phyloP scores from a whole-genome alignment of 2,329 filamentous ascomycete species.

The Penicillium sp. region DNA sequence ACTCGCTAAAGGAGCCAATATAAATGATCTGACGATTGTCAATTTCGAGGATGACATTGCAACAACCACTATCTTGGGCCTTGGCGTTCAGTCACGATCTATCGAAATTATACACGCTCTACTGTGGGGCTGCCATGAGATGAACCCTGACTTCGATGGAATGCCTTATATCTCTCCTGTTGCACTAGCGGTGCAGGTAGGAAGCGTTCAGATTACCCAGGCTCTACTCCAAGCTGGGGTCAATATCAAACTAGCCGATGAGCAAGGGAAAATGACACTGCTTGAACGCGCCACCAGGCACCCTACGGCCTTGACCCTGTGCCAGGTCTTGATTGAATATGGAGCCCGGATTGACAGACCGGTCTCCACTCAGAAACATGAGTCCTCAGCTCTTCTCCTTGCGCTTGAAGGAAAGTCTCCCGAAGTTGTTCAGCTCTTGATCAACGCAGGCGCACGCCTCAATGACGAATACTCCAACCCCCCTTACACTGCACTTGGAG shows the following conservation, averaged over 20 bases:
- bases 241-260: not conserved
- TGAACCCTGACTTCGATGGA: not conserved
- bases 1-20: not conserved
- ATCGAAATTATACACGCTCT: not conserved
- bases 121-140: not conserved
- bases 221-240: not conserved
- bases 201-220: not conserved
- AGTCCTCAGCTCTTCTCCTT: not conserved
- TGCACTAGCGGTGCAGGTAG: not conserved
- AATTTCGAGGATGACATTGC: not conserved
- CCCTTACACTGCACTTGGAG: conserved; percentile 12
- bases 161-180: not conserved
- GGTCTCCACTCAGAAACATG: not conserved
- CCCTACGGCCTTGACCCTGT: not conserved
- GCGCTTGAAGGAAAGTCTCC: not conserved
- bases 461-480: conserved; percentile 7
- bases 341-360: not conserved
- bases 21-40: not conserved
- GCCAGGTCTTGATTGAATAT: not conserved
- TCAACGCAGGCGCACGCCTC: conserved; percentile 8
- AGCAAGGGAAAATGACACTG: not conserved
- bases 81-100: not conserved
- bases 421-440: conserved; percentile 13
- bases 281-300: not conserved
- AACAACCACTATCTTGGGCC: not conserved